phyloP scores from a whole-genome alignment of 1,284 basidiomycete species.

The Cutaneotrichosporon mucoides region DNA sequence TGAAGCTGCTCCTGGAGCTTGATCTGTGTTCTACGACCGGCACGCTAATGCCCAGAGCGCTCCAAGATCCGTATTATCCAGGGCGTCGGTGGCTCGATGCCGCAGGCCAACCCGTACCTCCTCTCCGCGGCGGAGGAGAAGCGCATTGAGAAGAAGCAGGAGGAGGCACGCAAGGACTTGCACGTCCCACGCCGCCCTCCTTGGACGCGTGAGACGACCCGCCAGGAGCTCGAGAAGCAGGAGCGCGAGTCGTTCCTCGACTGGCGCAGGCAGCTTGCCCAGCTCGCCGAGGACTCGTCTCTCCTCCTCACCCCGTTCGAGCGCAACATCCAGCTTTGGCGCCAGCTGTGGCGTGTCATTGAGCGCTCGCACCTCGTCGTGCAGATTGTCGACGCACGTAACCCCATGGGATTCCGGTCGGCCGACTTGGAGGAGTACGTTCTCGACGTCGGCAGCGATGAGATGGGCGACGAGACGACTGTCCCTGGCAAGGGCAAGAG shows the following conservation, averaged over 20 bases:
- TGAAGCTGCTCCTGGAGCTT: no score
- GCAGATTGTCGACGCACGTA: conserved; percentile 92
- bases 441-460: conserved; percentile 67
- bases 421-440: conserved; percentile 89
- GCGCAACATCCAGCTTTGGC: conserved; percentile 93
- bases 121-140: conserved; percentile 79
- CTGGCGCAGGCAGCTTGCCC: conserved; percentile 85
- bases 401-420: conserved; percentile 84
- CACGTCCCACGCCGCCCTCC: conserved; percentile 71
- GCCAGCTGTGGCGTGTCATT: conserved; percentile 90
- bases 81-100: conserved; percentile 53
- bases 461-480: conserved; percentile 58
- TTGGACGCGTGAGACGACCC: conserved; percentile 76
- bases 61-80: conserved; percentile 88
- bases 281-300: conserved; percentile 55
- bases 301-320: conserved; percentile 91
- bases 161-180: conserved; percentile 65
- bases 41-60: conserved; percentile 58
- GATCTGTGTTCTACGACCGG: neutral
- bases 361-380: conserved; percentile 91
- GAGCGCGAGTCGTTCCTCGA: conserved; percentile 85
- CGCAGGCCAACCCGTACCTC: conserved; percentile 76
- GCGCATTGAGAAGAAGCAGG: conserved; percentile 66
- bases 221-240: conserved; percentile 72
- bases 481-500: conserved; percentile 61